Percentiles rank a stretch among this genome's conserved stretches.
Evolutionary conservation across 1,284 basidiomycete species (phyloP).

Genomic region (Cutaneotrichosporon sp.): DNA sequence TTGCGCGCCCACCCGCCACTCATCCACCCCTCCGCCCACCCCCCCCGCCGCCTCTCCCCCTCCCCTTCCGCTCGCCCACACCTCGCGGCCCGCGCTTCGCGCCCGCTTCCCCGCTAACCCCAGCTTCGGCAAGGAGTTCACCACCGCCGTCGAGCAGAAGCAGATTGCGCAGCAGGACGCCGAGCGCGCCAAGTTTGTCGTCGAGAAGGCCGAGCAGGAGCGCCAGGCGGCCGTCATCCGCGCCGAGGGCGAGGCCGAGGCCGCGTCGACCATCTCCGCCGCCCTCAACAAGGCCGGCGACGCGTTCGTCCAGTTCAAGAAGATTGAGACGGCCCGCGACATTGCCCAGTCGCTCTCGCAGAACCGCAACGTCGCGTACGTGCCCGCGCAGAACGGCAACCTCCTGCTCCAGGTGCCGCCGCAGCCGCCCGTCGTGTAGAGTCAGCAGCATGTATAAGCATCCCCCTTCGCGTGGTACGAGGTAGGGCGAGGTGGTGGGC

Average conservation of each 20-base stretch:
- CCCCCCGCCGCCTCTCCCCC: too few species aligned
- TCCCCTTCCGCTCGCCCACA: too few species aligned
- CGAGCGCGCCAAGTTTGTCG: slow-evolving; percentile 93
- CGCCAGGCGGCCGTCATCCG: slow-evolving; percentile 98
- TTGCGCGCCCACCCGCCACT: too few species aligned
- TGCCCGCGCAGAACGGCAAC: slow-evolving; percentile 75
- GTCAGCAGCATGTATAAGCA: slow-evolving; percentile 25
- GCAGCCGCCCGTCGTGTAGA: slow-evolving; percentile 54
- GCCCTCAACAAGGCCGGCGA: slow-evolving; percentile 87
- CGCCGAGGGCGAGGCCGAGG: slow-evolving; percentile 94
- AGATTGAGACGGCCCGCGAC: slow-evolving; percentile 94
- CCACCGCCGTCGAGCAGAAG: slow-evolving; percentile 98
- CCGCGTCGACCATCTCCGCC: slow-evolving; percentile 94
- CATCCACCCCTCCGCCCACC: too few species aligned
- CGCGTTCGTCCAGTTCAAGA: slow-evolving; percentile 92
- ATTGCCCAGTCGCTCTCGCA: slow-evolving; percentile 73
- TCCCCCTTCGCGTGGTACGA: slow-evolving; percentile 17
- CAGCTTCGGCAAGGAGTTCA: slow-evolving; percentile 98
- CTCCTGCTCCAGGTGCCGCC: slow-evolving; percentile 80
- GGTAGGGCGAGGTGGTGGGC: too few species aligned
- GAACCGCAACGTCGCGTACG: slow-evolving; percentile 84
- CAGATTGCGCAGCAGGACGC: slow-evolving; percentile 99
- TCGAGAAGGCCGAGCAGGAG: slow-evolving; percentile 99
- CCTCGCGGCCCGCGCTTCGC: too few species aligned
- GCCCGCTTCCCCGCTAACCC: slow-evolving; percentile 69